Percentiles rank a stretch among this genome's conserved stretches.
Evolutionary conservation across 176 grass and related monocot species (phyloP).

Genomic region (Urochloa ruziziensis): DNA sequence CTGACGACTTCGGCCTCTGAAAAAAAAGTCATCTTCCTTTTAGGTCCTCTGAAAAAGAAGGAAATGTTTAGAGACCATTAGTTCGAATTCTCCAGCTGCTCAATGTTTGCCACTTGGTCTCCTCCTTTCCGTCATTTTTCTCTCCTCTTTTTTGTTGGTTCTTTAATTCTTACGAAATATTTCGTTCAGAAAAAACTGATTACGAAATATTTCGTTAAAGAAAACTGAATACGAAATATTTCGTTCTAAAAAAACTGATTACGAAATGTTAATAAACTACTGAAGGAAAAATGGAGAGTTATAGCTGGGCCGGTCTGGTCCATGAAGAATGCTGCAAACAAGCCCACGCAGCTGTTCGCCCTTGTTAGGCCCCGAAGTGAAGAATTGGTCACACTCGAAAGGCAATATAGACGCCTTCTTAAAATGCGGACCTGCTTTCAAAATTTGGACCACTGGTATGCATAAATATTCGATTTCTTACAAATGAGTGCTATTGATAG

Average conservation of each 20-base stretch:
- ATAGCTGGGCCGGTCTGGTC: neutral
- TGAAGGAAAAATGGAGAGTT: neutral
- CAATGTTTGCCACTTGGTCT: neutral
- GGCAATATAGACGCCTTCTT: too few relatives aligned
- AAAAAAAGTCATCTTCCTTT: neutral
- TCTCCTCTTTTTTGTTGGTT: neutral
- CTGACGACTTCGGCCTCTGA: neutral
- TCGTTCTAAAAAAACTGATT: too few relatives aligned
- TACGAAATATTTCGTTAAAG: too few relatives aligned
- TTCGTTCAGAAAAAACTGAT: too few relatives aligned
- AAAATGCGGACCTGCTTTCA: neutral
- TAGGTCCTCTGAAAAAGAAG: neutral
- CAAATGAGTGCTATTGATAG: too few relatives aligned
- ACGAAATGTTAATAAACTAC: neutral
- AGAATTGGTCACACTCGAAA: neutral
- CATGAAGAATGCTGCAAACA: neutral
- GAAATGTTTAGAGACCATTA: neutral
- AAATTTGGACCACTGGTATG: neutral
- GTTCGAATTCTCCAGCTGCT: neutral
- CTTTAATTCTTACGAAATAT: neutral
- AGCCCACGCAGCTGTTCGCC: neutral
- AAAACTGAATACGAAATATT: too few relatives aligned
- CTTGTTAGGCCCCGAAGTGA: neutral
- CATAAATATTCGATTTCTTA: too few relatives aligned
- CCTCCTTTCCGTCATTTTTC: too few relatives aligned